Base-by-base conservation (phyloP, 1,284 basidiomycete genomes). In the Papiliotrema flavescens region DNA sequence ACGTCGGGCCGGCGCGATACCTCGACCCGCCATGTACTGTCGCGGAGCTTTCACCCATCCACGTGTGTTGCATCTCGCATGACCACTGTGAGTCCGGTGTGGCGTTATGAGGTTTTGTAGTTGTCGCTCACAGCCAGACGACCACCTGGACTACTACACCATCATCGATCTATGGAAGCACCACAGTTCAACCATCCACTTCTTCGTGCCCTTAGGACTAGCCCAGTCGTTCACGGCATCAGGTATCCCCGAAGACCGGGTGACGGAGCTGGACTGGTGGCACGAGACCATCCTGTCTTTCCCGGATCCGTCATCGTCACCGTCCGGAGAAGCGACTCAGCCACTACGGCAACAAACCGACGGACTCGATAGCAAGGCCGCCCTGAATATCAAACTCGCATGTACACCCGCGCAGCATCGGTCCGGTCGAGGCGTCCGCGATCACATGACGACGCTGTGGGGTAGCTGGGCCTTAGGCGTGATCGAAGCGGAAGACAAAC, bases 241-340 rank as follows among this genome's bases (percentile, higher is more conserved):
- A 24, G 64, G 65, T 7, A 74, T 77, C 40, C 71, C 74, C 0
- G 54, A 55, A 36, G 41, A 58, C n/a, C 59, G 74, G 19, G 54
- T 77, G 13, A 73, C 68, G 28, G 73, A 76, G 57, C 64, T 77
- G 17, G 75, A 77, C 61, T 77, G 75, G 75, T 75, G 70, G 66
- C 64, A 70, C 57, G 74, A 76, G 59, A 59, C 70, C 3, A 47
- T 75, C 32, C 53, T 77, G 2, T 47, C 62, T 7, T 67, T 76
- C 55, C 59, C 60, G 24, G 42, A 19, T 52, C 11, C 28, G 11
- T 53, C 14, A 17, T 19, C 39, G 35, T 32, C 51, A 8, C 20
- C 40, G 26, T 8, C 46, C 54, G 48, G 46, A 37, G 14, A 47
- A 45, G 15, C 37, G 15, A 36, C 20, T 19, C 28, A 32, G 11